phyloP scores from a whole-genome alignment of 2,329 filamentous ascomycete species.

The Mollisia scopiformis region DNA sequence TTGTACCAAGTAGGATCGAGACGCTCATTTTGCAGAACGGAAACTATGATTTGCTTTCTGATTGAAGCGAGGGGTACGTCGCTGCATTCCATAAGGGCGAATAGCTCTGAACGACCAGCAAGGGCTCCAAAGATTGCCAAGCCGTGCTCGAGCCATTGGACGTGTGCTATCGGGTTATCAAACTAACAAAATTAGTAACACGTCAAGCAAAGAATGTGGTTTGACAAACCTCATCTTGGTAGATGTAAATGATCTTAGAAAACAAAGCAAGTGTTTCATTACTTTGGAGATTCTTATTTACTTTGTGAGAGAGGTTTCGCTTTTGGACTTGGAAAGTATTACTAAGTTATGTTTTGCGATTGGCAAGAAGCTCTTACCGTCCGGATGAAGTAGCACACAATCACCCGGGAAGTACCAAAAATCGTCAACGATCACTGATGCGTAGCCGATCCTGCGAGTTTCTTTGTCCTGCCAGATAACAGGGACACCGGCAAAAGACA shows the following conservation, averaged over 20 bases:
- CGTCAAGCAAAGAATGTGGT: neutral
- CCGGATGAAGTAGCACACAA: neutral
- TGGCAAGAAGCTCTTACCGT: neutral
- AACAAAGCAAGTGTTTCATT: too few species aligned
- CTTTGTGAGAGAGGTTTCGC: too few species aligned
- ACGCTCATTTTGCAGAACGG: too few species aligned
- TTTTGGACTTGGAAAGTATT: too few species aligned
- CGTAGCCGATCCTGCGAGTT: neutral
- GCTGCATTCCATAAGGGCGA: conserved; percentile 15
- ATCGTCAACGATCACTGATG: neutral
- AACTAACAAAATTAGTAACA: neutral
- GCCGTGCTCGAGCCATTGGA: conserved; percentile 24
- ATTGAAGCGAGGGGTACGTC: conserved; percentile 12
- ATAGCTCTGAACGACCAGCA: conserved; percentile 21
- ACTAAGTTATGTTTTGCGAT: too few species aligned
- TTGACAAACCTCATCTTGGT: neutral
- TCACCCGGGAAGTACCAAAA: neutral
- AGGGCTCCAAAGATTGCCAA: conserved; percentile 16
- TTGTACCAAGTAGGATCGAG: too few species aligned
- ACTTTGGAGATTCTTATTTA: too few species aligned
- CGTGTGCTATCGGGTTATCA: conserved; percentile 12
- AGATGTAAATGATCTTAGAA: too few species aligned
- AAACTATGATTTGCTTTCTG: conserved; percentile 20
- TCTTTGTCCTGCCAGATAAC: neutral
- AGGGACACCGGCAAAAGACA: too few species aligned